These are phyloP conservation scores for Aspergillus sp. DNA, from an alignment of 2,329 filamentous ascomycete genomes.

Conservation along the genomic window DNA sequence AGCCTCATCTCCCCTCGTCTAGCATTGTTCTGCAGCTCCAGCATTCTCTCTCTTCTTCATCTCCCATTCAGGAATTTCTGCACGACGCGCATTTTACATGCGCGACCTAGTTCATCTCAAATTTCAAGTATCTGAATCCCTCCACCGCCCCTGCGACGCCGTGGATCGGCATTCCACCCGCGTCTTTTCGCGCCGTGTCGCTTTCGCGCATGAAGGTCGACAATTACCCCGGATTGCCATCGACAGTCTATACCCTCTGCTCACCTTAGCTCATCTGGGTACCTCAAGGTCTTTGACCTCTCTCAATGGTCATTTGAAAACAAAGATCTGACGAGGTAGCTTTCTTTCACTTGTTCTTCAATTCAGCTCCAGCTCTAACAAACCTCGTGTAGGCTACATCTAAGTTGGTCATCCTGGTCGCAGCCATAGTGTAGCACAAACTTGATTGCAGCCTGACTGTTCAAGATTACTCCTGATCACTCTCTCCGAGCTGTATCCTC, in stretches of 20 bases:
- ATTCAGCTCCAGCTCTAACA: not conserved
- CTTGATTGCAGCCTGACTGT: not conserved
- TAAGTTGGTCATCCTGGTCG: not conserved
- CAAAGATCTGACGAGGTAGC: not conserved
- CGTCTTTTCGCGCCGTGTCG: constrained; percentile 6
- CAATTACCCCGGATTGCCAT: not conserved
- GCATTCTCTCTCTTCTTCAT: not conserved
- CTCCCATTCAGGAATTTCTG: not conserved
- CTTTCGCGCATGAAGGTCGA: not conserved
- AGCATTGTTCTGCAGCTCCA: not conserved
- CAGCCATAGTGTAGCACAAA: not conserved
- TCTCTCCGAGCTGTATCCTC: not conserved
- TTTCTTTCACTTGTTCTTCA: not conserved
- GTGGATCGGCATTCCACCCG: constrained; percentile 8
- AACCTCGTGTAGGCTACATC: not conserved
- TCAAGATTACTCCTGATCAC: not conserved
- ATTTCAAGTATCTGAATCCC: not conserved
- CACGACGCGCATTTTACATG: not conserved
- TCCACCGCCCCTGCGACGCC: not conserved
- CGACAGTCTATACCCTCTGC: not conserved
- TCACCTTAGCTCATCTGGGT: not conserved
- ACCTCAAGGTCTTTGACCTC: not conserved
- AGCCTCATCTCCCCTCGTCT: not conserved
- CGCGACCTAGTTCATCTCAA: not conserved
- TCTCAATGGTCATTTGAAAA: not conserved